These are phyloP conservation scores for Mycena sanguinolenta DNA, from an alignment of 768 basidiomycete genomes.

Conservation along the genomic window DNA sequence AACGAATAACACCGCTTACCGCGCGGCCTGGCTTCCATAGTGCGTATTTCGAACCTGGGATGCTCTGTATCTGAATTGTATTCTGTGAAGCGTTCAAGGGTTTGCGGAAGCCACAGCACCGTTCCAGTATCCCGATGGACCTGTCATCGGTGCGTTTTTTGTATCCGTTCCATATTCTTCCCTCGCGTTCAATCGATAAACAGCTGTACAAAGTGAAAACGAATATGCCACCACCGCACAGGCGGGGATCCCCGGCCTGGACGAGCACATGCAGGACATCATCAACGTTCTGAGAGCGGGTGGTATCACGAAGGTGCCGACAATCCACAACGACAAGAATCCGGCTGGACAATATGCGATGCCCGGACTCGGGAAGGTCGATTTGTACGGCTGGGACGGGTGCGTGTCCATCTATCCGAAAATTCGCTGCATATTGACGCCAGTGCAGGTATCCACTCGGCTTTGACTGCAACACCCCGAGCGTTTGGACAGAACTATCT, in stretches of 20 bases:
- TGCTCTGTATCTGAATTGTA: slow-evolving; percentile 14
- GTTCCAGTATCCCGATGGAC: slow-evolving; percentile 59
- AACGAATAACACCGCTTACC: slow-evolving; percentile 71
- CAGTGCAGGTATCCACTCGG: slow-evolving; percentile 68
- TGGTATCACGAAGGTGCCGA: slow-evolving; percentile 54
- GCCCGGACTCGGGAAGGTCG: slow-evolving; percentile 50
- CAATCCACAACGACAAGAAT: slow-evolving; percentile 52
- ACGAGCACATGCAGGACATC: slow-evolving; percentile 59
- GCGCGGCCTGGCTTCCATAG: slow-evolving; percentile 64
- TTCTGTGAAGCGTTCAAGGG: slow-evolving; percentile 38
- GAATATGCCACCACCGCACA: slow-evolving; percentile 53
- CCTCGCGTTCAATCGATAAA: neutral
- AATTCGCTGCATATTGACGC: slow-evolving; percentile 17
- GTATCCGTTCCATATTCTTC: neutral
- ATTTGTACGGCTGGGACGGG: slow-evolving; percentile 59
- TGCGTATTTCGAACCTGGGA: slow-evolving; percentile 24
- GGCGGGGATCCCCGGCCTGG: slow-evolving; percentile 48
- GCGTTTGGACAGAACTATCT: slow-evolving; percentile 60
- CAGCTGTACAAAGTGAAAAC: slow-evolving; percentile 60
- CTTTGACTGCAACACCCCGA: slow-evolving; percentile 76
- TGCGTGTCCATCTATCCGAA: slow-evolving; percentile 16
- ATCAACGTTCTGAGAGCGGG: slow-evolving; percentile 51
- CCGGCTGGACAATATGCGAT: slow-evolving; percentile 47
- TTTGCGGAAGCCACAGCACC: slow-evolving; percentile 50
- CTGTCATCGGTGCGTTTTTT: slow-evolving; percentile 51